Percentiles rank a stretch among this genome's conserved stretches.
phyloP scores from a whole-genome alignment of 768 basidiomycete genomes.

The Tylopilus balloui region DNA sequence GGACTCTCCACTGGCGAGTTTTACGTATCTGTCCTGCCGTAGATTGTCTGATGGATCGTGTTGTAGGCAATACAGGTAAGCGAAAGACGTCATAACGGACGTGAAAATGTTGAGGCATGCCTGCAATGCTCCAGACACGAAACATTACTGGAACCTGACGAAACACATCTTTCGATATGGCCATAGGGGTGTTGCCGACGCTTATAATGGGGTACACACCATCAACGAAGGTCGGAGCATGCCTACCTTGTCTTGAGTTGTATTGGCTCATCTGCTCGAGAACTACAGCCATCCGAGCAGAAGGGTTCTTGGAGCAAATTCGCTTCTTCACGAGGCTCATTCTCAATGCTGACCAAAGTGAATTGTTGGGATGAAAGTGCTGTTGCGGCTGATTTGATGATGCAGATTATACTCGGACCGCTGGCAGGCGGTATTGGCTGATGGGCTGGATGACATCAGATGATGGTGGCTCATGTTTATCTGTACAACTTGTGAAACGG shows the following conservation, averaged over 20 bases:
- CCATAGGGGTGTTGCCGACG: conserved; percentile 27
- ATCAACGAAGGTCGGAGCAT: conserved; percentile 24
- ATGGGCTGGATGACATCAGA: background rate
- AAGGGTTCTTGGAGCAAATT: conserved; percentile 29
- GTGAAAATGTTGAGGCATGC: conserved; percentile 18
- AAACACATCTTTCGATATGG: conserved; percentile 45
- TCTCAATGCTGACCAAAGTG: conserved; percentile 30
- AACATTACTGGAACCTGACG: conserved; percentile 44
- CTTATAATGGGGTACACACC: conserved; percentile 35
- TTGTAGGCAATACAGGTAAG: conserved; percentile 24
- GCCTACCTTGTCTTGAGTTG: background rate
- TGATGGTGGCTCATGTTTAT: background rate
- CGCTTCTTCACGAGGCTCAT: conserved; percentile 32
- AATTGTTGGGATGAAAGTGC: conserved; percentile 13
- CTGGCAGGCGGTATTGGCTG: background rate
- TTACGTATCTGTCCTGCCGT: background rate
- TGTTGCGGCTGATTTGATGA: background rate
- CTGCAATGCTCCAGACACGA: conserved; percentile 34
- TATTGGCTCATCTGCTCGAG: conserved; percentile 9
- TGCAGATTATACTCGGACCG: background rate
- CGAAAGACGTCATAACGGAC: conserved; percentile 14
- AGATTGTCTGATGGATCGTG: conserved; percentile 2
- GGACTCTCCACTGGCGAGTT: conserved; percentile 23
- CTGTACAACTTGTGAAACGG: background rate
- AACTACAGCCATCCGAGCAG: conserved; percentile 26